phyloP scores from a whole-genome alignment of 768 basidiomycete genomes.

The Russula abietina region DNA sequence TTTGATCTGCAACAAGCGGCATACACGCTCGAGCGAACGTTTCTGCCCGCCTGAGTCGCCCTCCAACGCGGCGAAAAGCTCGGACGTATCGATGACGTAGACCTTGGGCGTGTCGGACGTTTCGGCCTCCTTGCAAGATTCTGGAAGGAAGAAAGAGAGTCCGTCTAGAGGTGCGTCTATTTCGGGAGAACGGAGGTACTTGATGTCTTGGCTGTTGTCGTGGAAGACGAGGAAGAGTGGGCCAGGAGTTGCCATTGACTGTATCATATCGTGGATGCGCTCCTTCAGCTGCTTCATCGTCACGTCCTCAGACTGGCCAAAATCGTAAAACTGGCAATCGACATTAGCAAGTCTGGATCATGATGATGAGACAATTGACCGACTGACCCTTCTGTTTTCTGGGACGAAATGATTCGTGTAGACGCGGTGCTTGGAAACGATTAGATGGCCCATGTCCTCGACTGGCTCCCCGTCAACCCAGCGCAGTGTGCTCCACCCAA shows the following conservation, averaged over 20 bases:
- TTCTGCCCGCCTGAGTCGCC: slow-evolving; percentile 51
- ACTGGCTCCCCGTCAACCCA: slow-evolving; percentile 51
- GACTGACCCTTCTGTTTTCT: slow-evolving; percentile 51
- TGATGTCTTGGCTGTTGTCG: slow-evolving; percentile 70
- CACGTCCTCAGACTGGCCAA: slow-evolving; percentile 56
- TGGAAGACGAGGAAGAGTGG: slow-evolving; percentile 80
- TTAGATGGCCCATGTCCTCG: slow-evolving; percentile 50
- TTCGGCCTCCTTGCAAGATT: slow-evolving; percentile 27
- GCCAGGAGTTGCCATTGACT: slow-evolving; percentile 37
- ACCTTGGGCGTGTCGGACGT: slow-evolving; percentile 44
- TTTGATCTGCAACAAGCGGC: slow-evolving; percentile 53
- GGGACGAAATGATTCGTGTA: slow-evolving; percentile 62
- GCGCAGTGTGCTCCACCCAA: slow-evolving; percentile 62
- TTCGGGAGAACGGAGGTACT: slow-evolving; percentile 52
- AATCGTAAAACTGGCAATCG: slow-evolving; percentile 50
- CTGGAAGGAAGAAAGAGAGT: slow-evolving; percentile 53
- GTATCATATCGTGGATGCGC: slow-evolving; percentile 45
- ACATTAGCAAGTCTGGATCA: not conserved
- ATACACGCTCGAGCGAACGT: slow-evolving; percentile 53
- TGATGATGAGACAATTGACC: not conserved
- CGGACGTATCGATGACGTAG: slow-evolving; percentile 66
- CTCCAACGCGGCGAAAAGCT: slow-evolving; percentile 68
- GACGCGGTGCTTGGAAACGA: slow-evolving; percentile 54
- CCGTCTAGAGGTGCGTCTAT: slow-evolving; percentile 50
- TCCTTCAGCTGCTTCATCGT: slow-evolving; percentile 46